Evolutionary conservation across 23 red algal genomes (phyloP).

Genomic region (Porphyridium purpureum): DNA sequence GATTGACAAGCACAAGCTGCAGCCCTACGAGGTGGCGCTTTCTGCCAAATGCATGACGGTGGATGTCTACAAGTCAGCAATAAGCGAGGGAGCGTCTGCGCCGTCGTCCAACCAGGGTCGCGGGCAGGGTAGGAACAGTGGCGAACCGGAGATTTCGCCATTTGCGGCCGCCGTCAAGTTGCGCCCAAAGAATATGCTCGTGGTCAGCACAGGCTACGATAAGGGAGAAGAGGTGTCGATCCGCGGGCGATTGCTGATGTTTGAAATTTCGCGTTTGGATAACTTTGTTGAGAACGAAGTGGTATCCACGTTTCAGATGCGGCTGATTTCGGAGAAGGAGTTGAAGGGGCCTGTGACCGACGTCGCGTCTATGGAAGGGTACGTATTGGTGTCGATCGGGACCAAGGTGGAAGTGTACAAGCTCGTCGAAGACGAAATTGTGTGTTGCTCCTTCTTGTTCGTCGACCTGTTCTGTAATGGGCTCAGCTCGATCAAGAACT

Average conservation of each 20-base stretch:
- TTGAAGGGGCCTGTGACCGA: constrained; percentile 74
- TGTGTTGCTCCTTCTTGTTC: constrained; percentile 77
- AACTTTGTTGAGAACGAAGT: constrained; percentile 17
- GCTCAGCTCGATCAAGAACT: constrained; percentile 77
- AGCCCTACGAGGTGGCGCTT: constrained; percentile 54
- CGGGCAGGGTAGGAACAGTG: constrained; percentile 16
- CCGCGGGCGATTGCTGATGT: constrained; percentile 70
- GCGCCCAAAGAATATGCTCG: constrained; percentile 78
- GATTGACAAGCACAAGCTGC: constrained; percentile 38
- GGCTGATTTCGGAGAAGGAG: constrained; percentile 83
- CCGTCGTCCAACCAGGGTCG: no score
- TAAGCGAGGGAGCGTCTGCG: background rate
- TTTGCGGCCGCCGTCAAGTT: constrained; percentile 43
- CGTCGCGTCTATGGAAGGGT: constrained; percentile 66
- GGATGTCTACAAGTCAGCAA: constrained; percentile 40
- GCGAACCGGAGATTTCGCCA: constrained; percentile 23
- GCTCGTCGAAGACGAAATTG: constrained; percentile 86
- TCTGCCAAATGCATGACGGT: constrained; percentile 53
- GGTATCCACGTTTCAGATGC: constrained; percentile 67
- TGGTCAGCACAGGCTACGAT: constrained; percentile 66
- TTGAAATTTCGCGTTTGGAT: constrained; percentile 79
- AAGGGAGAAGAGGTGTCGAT: constrained; percentile 77
- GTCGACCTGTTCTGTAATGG: constrained; percentile 64
- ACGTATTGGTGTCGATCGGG: constrained; percentile 56
- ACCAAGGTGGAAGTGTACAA: constrained; percentile 92